These are phyloP conservation scores for Paracoccidioides lutzii DNA, from an alignment of 2,329 filamentous ascomycete species.

Conservation along the genomic window DNA sequence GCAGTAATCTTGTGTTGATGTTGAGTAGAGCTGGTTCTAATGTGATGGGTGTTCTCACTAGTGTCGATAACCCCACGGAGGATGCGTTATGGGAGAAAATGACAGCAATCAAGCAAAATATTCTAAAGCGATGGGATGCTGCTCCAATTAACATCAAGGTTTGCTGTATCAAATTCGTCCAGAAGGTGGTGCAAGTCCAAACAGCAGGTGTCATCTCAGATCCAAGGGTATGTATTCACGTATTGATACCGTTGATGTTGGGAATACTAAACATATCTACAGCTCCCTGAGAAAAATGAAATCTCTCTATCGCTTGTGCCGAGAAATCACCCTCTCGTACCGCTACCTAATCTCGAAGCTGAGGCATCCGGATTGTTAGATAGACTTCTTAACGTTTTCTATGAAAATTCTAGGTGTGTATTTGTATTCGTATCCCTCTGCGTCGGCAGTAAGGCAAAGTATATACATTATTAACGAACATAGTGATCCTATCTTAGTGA, in stretches of 20 bases:
- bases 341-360: slow-evolving; percentile 71
- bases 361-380: slow-evolving; percentile 86
- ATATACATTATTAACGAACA: slow-evolving; percentile 2
- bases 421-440: background rate
- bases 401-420: slow-evolving; percentile 70
- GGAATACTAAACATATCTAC: slow-evolving; percentile 22
- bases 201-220: slow-evolving; percentile 72
- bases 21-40: slow-evolving; percentile 12
- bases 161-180: slow-evolving; percentile 95
- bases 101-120: slow-evolving; percentile 74
- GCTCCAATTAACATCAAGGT: slow-evolving; percentile 65
- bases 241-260: background rate
- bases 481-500: slow-evolving; percentile 77
- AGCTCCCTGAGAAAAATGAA: slow-evolving; percentile 64
- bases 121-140: slow-evolving; percentile 77
- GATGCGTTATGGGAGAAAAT: slow-evolving; percentile 75
- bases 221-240: slow-evolving; percentile 52
- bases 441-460: background rate
- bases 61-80: slow-evolving; percentile 77
- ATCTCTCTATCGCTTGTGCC: slow-evolving; percentile 79
- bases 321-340: slow-evolving; percentile 65
- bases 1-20: slow-evolving; percentile 12
- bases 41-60: slow-evolving; percentile 29
- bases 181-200: slow-evolving; percentile 83
- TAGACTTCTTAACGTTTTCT: slow-evolving; percentile 69